Base-by-base conservation (phyloP, 352 stramenopile genomes). In the Phytophthora hybrid region DNA sequence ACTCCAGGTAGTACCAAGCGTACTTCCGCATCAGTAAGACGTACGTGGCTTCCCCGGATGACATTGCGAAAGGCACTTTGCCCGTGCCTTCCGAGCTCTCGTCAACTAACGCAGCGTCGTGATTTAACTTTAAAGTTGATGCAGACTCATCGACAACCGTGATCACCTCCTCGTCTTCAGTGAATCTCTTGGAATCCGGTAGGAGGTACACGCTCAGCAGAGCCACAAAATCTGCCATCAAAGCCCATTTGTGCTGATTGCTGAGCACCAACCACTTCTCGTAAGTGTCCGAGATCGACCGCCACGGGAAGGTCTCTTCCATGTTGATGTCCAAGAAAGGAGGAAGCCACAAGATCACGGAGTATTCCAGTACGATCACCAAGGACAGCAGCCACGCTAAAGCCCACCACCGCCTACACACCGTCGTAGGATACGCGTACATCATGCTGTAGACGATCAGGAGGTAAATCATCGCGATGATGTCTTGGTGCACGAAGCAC, bases 381-480 rank as follows among this genome's bases (percentile, higher is more conserved):
- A 83, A 39, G 2, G 88, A 92, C 1, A 97, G 76, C 11, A 91
- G 58, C 34, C 74, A 73, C 2, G 74, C 88, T 8, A 95, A 44
- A 18, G 87, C 54, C 71, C 84, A 89, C 82, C 85, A 93, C 5
- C 81, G 68, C 51, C 68, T 72, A 46, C 81, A 92, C 8, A 94
- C 80, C 0, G 72, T 90, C 5, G 79, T 53, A n/a, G 86, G 72
- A 5, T 59, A 59, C 4, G 90, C 87, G 53, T 93, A 92, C 87
- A 94, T 95, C 69, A 95, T 88, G n/a, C 52, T 71, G 66, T 90
- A 91, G n/a, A 97, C 85, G 14, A 93, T 74, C 7, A 92, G n/a
- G 65, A 97, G 84, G 71, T 94, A 95, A 39, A 86, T 41, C 32
- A 95, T 79, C 14, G 90, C 91, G 39, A 95, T 81, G 18, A 93